Evolutionary conservation across 352 stramenopile species (phyloP).

Genomic region (Pilasporangium apinafurcum): DNA sequence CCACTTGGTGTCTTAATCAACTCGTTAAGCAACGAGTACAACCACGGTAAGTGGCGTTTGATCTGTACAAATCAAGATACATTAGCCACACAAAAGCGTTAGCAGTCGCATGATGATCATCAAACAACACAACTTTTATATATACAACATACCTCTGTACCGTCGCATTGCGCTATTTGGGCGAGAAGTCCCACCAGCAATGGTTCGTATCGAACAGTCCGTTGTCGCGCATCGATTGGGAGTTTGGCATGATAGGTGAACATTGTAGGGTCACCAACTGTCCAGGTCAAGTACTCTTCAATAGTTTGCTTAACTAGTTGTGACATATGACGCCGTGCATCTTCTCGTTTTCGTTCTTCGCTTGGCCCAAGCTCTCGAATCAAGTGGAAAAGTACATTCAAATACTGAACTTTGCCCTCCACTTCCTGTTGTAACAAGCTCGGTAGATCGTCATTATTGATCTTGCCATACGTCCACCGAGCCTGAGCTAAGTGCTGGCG

Average conservation of each 20-base stretch:
- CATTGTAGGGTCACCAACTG: constrained; percentile 7
- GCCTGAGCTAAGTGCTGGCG: constrained; percentile 36
- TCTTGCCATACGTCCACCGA: constrained; percentile 51
- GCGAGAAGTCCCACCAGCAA: constrained; percentile 46
- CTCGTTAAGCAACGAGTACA: constrained; percentile 74
- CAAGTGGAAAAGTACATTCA: constrained; percentile 57
- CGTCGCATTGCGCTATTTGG: constrained; percentile 42
- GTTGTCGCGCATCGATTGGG: constrained; percentile 41
- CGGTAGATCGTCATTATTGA: constrained; percentile 33
- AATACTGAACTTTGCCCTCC: constrained; percentile 66
- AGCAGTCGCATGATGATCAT: background rate
- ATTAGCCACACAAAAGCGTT: constrained; percentile 6
- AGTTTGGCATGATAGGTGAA: constrained; percentile 10
- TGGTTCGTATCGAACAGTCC: constrained; percentile 42
- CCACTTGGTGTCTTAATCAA: constrained; percentile 61
- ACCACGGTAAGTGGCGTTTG: constrained; percentile 59
- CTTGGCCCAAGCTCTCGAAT: constrained; percentile 14
- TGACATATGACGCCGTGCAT: constrained; percentile 60
- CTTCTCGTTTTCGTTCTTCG: constrained; percentile 37
- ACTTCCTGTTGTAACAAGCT: constrained; percentile 74
- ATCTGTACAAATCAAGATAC: constrained; percentile 48
- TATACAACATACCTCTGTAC: constrained; percentile 34
- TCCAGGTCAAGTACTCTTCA: constrained; percentile 67
- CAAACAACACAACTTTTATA: background rate
- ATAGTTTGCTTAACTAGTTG: constrained; percentile 56